Conservation (phyloP, 1,139 yeast genomes). For the Yamadazyma mexicana region DNA sequence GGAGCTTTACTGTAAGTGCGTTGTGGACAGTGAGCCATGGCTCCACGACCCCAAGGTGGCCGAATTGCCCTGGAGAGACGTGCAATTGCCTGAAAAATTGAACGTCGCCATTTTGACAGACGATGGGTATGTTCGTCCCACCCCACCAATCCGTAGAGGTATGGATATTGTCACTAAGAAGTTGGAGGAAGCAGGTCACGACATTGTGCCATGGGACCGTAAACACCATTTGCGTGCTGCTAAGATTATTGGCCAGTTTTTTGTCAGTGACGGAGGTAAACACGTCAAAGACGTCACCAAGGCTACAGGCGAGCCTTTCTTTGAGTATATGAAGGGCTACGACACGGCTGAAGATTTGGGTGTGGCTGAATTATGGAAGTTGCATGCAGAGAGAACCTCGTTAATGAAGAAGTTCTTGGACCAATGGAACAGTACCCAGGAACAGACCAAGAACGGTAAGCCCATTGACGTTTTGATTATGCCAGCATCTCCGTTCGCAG, state of each 20-base stretch:
- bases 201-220: conserved; percentile 58
- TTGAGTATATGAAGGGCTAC: conserved; percentile 35
- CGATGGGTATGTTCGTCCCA: conserved; percentile 35
- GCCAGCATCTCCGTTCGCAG: conserved; percentile 49
- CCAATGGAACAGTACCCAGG: conserved; percentile 34
- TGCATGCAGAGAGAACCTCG: conserved; percentile 33
- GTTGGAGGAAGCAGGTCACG: conserved; percentile 52
- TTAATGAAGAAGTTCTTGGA: conserved; percentile 36
- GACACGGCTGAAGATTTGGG: conserved; percentile 29
- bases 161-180: conserved; percentile 21
- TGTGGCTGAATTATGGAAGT: conserved; percentile 45
- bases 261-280: conserved; percentile 47
- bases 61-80: conserved; percentile 32
- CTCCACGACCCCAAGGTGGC: conserved; percentile 29
- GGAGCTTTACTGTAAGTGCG: conserved; percentile 26
- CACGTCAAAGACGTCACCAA: conserved; percentile 27
- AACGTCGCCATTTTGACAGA: conserved; percentile 32
- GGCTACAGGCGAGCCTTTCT: conserved; percentile 50
- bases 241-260: conserved; percentile 38
- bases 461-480: conserved; percentile 51
- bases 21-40: conserved; percentile 32
- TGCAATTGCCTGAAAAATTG: conserved; percentile 24
- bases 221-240: conserved; percentile 36
- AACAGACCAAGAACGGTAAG: conserved; percentile 33
- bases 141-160: conserved; percentile 38